Percentiles rank a stretch among this genome's conserved stretches.
Conservation (phyloP, 2,329 filamentous ascomycete genomes). For the Myriosclerotinia duriaeana region DNA sequence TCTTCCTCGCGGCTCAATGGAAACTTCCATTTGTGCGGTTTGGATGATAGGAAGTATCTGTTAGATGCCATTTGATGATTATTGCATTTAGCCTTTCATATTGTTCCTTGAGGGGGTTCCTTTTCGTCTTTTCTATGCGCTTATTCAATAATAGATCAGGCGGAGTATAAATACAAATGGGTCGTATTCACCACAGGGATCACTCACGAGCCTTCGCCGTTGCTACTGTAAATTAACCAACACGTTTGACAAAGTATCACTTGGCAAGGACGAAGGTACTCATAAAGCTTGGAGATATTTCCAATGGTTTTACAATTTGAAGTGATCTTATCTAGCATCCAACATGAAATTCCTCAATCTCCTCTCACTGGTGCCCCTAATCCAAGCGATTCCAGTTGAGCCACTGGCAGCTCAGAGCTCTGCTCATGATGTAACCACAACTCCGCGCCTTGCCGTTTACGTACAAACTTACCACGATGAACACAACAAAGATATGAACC, state of each 20-base stretch:
- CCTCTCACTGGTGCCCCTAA: constrained; percentile 16
- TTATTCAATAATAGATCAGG: neutral
- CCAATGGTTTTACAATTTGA: neutral
- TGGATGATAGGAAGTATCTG: neutral
- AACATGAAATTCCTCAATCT: constrained; percentile 17
- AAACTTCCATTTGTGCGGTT: neutral
- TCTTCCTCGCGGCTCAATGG: neutral
- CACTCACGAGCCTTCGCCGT: constrained; percentile 8
- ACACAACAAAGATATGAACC: neutral
- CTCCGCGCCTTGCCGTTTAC: constrained; percentile 22
- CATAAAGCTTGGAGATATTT: neutral
- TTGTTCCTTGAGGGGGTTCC: neutral
- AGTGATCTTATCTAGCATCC: neutral
- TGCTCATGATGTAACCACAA: neutral
- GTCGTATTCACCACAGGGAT: neutral
- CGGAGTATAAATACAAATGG: neutral
- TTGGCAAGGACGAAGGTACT: neutral
- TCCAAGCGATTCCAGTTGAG: constrained; percentile 19
- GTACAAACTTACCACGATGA: constrained; percentile 22
- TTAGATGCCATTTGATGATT: constrained; percentile 6
- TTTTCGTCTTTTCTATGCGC: neutral
- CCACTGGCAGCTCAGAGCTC: neutral
- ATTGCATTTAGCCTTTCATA: neutral
- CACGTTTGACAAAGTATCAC: neutral
- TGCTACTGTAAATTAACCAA: neutral